Conservation (phyloP, 164 flowering plant species). For the Annona squamosa region DNA sequence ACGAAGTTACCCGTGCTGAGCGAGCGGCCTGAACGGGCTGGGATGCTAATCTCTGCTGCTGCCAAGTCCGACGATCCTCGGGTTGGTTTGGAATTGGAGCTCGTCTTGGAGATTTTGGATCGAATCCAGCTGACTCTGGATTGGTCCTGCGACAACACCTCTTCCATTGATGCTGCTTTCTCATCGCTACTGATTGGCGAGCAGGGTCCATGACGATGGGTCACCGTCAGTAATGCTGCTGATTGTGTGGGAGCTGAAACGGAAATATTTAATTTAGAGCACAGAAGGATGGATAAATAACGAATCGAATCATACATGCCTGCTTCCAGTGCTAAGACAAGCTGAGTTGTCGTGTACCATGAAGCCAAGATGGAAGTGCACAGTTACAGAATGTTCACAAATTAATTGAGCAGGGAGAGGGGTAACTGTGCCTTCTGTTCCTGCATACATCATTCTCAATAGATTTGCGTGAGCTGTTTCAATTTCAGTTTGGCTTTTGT, state of each 20-base stretch:
- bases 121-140: constrained; percentile 4
- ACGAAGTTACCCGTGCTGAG: constrained; percentile 6
- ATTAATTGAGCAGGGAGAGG: background rate
- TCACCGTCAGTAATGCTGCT: constrained; percentile 16
- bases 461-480: too few relatives aligned
- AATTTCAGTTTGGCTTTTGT: too few relatives aligned
- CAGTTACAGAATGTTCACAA: background rate
- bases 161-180: constrained; percentile 5
- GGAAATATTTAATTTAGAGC: background rate
- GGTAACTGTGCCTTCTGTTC: background rate
- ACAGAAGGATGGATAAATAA: too few relatives aligned
- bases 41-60: background rate
- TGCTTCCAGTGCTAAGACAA: too few relatives aligned
- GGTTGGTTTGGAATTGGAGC: background rate
- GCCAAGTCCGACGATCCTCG: background rate
- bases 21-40: background rate
- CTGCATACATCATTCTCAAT: background rate
- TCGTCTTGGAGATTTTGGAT: background rate
- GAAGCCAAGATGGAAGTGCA: too few relatives aligned
- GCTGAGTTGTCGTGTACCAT: too few relatives aligned
- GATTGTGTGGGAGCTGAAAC: background rate
- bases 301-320: too few relatives aligned
- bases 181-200: constrained; percentile 14
- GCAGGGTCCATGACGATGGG: constrained; percentile 22
- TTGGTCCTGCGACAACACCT: constrained; percentile 2